A percentile compares a stretch with the other conserved stretches of the same genome.
phyloP scores from a whole-genome alignment of 371 early-diverging fungal species.

The Lichtheimia ornata region DNA sequence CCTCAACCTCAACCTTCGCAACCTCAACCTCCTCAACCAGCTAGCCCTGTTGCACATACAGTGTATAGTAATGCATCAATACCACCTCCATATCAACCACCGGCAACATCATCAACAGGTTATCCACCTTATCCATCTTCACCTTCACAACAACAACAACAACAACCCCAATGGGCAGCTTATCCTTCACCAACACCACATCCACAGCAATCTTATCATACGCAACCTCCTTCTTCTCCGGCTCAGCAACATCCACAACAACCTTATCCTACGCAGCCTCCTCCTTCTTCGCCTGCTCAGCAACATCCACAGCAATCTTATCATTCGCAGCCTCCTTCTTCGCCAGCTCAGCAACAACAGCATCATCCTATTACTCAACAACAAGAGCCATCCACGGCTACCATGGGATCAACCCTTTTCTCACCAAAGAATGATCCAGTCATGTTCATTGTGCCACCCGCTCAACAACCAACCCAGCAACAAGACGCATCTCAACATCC shows the following conservation, averaged over 20 bases:
- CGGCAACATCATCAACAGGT: not conserved
- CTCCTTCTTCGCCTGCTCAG: not conserved
- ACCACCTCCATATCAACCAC: not conserved
- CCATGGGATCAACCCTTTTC: not conserved
- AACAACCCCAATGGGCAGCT: not conserved
- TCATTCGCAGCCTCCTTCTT: not conserved
- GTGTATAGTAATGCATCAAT: not conserved
- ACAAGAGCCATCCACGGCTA: not conserved
- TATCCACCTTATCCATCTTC: conserved; percentile 1
- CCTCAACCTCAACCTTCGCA: too few species aligned
- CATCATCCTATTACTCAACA: not conserved
- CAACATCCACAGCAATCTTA: not conserved
- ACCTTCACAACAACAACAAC: conserved; percentile 2
- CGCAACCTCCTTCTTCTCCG: not conserved
- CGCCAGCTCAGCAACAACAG: not conserved
- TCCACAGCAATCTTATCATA: conserved; percentile 3
- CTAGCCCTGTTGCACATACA: not conserved
- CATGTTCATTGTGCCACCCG: conserved; percentile 11
- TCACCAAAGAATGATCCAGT: conserved; percentile 7
- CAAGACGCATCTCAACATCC: not conserved
- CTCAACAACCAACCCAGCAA: not conserved
- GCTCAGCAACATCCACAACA: conserved; percentile 5
- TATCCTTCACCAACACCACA: not conserved
- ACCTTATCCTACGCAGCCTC: not conserved
- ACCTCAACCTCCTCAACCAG: not conserved